These are phyloP conservation scores for Cicer chorassanicum DNA, from an alignment of 306 rosid genomes.

Conservation along the genomic window DNA sequence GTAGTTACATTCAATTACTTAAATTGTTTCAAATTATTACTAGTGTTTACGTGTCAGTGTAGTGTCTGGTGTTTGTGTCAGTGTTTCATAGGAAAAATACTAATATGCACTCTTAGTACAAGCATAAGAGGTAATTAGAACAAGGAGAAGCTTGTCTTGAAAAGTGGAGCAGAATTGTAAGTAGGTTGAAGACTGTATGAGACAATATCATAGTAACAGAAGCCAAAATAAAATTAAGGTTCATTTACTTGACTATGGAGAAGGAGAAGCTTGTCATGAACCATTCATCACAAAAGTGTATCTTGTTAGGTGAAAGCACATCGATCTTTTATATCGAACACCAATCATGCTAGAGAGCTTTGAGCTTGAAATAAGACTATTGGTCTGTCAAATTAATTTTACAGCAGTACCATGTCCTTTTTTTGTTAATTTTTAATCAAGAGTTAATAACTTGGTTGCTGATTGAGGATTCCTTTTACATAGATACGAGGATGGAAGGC, in stretches of 20 bases:
- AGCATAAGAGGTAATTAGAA: conserved; percentile 6
- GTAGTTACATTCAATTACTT: background rate
- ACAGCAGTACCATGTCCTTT: background rate
- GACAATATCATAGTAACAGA: conserved; percentile 13
- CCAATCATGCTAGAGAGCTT: background rate
- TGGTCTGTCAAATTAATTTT: no score
- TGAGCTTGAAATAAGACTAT: no score
- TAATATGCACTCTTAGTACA: background rate
- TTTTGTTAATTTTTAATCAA: conserved; percentile 12
- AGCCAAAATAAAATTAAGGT: conserved; percentile 25
- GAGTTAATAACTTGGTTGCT: background rate
- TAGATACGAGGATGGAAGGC: conserved; percentile 97
- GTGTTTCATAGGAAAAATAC: background rate
- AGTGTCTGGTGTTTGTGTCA: background rate
- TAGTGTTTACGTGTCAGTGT: background rate
- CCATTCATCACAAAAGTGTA: background rate
- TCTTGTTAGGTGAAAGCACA: background rate
- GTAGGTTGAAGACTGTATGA: conserved; percentile 11
- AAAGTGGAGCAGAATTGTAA: background rate
- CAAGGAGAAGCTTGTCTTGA: background rate
- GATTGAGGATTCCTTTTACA: conserved; percentile 43
- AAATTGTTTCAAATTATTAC: background rate
- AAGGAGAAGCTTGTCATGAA: conserved; percentile 19
- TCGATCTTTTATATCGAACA: background rate
- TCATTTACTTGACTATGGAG: background rate